A percentile compares a stretch with the other conserved stretches of the same genome.
These are phyloP conservation scores for Plenodomus tracheiphilus DNA, from an alignment of 2,329 filamentous ascomycete species.

Conservation along the genomic window DNA sequence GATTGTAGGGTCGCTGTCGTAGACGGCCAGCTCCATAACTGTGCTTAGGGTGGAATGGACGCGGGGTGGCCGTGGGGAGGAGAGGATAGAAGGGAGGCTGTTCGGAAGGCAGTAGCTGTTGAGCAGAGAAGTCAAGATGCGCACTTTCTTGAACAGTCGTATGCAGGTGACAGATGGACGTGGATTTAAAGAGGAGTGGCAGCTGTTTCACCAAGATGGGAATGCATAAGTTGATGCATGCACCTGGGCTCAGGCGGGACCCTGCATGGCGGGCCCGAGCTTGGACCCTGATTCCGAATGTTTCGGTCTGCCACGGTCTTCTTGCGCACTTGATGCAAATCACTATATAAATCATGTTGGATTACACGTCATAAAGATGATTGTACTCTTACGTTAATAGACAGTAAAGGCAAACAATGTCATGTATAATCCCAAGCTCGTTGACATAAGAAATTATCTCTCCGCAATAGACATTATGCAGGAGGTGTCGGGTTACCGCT, in stretches of 20 bases:
- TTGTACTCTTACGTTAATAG: too few species aligned
- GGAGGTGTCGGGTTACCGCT: conserved; percentile 15
- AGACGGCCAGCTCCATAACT: conserved; percentile 48
- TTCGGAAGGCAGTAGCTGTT: background rate
- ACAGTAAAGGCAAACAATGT: conserved; percentile 16
- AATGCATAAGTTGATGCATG: conserved; percentile 11
- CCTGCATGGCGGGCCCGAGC: conserved; percentile 2
- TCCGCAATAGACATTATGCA: conserved; percentile 11
- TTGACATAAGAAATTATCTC: conserved; percentile 1
- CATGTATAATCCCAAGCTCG: conserved; percentile 19
- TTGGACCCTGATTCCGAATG: conserved; percentile 4
- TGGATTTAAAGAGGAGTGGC: background rate
- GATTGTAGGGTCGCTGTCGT: conserved; percentile 58
- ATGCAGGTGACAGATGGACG: background rate
- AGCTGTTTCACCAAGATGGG: conserved; percentile 9
- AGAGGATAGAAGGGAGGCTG: background rate
- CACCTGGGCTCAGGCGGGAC: conserved; percentile 5
- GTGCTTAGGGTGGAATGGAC: conserved; percentile 7
- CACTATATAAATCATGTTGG: background rate
- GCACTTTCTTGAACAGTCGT: background rate
- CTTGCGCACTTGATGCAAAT: background rate
- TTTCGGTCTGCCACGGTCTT: background rate
- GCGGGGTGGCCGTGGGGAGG: conserved; percentile 1
- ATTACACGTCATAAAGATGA: background rate
- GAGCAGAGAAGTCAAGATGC: background rate